Conservation (phyloP, 495 filamentous ascomycete species). For the Penicillium flavigenum region DNA sequence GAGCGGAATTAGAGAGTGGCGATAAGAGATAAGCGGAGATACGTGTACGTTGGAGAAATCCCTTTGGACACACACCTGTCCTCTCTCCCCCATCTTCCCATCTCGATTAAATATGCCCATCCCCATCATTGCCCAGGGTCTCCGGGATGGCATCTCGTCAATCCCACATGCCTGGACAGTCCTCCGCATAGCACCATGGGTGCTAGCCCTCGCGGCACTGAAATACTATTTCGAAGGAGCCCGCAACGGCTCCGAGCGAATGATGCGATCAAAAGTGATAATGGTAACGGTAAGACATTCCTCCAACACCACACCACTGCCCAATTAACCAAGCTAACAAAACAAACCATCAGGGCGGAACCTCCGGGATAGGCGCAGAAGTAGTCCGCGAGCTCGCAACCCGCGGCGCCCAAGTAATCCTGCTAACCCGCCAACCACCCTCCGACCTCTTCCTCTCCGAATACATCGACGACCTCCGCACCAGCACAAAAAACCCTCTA, state of each 20-base stretch:
- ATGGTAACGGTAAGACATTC: constrained; percentile 72
- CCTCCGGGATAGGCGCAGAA: constrained; percentile 84
- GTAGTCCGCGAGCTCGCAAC: constrained; percentile 70
- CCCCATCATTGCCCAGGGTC: constrained; percentile 60
- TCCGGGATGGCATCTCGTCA: constrained; percentile 62
- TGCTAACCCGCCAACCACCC: constrained; percentile 78
- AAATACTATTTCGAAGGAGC: constrained; percentile 81
- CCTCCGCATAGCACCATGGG: constrained; percentile 57
- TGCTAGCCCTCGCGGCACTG: constrained; percentile 60
- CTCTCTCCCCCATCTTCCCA: constrained; percentile 16
- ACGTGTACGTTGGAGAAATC: constrained; percentile 15
- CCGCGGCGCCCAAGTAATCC: constrained; percentile 86
- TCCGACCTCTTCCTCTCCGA: constrained; percentile 87
- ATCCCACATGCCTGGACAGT: constrained; percentile 64
- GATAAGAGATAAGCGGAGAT: constrained; percentile 21
- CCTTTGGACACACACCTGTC: constrained; percentile 19
- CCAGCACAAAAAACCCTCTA: constrained; percentile 75
- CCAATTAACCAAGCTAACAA: constrained; percentile 6
- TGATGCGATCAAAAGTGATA: constrained; percentile 89
- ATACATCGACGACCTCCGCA: constrained; percentile 84
- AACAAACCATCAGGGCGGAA: constrained; percentile 64
- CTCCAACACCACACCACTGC: background rate
- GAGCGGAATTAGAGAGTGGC: constrained; percentile 10
- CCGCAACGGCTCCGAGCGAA: constrained; percentile 70
- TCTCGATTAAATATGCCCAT: constrained; percentile 66